phyloP scores from a whole-genome alignment of 495 filamentous ascomycete genomes.

The Trichoderma orchidacearum region DNA sequence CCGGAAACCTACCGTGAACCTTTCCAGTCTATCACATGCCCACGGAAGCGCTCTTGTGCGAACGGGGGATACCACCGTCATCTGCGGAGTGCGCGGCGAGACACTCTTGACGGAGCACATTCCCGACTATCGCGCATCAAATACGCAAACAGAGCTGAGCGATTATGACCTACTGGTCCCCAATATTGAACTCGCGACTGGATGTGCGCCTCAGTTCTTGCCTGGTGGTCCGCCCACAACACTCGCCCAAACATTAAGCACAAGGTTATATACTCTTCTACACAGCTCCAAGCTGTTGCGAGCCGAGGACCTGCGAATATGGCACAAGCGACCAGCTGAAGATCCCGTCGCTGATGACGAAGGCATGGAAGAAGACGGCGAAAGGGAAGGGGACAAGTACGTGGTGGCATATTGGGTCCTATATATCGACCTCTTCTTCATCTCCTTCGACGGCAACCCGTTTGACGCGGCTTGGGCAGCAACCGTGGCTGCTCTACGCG shows the following conservation, averaged over 20 bases:
- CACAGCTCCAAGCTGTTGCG: conserved; percentile 51
- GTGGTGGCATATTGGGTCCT: conserved; percentile 85
- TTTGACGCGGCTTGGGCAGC: conserved; percentile 85
- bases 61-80: conserved; percentile 75
- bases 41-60: conserved; percentile 82
- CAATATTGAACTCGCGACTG: conserved; percentile 81
- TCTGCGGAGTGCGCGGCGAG: conserved; percentile 83
- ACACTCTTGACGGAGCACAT: conserved; percentile 60
- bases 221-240: conserved; percentile 69
- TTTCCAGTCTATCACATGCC: conserved; percentile 69
- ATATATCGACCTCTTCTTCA: conserved; percentile 82
- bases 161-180: conserved; percentile 72
- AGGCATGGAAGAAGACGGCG: conserved; percentile 28
- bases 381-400: conserved; percentile 22
- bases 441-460: conserved; percentile 79
- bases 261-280: conserved; percentile 61
- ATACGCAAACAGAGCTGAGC: conserved; percentile 22
- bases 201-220: conserved; percentile 71
- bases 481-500: conserved; percentile 64
- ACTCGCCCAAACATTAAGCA: conserved; percentile 70
- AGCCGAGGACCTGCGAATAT: conserved; percentile 51
- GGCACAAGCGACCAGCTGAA: conserved; percentile 39
- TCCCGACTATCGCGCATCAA: conserved; percentile 38
- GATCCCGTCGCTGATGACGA: conserved; percentile 18
- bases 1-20: conserved; percentile 58